These are phyloP conservation scores for Fusarium vanettenii DNA, from an alignment of 2,329 filamentous ascomycete species.

Conservation along the genomic window DNA sequence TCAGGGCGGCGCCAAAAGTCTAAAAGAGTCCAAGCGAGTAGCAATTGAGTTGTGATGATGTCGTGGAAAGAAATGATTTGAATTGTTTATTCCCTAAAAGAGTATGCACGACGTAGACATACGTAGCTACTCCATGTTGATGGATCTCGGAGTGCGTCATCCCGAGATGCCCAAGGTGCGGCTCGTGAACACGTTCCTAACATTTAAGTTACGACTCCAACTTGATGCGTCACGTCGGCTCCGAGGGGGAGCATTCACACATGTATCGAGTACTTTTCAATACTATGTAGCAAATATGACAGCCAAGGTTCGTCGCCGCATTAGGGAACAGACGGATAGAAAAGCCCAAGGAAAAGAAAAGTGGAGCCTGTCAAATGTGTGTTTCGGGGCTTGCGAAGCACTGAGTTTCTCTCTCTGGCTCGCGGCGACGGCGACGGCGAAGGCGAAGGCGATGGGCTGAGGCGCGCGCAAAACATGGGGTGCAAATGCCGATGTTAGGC, in stretches of 20 bases:
- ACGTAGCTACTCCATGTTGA: neutral
- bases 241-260: neutral
- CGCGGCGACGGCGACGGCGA: constrained; percentile 23
- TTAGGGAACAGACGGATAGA: neutral
- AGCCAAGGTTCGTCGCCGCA: neutral
- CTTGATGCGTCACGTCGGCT: neutral
- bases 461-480: neutral
- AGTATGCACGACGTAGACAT: neutral
- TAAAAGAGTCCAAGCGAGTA: neutral
- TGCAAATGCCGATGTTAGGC: neutral
- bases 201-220: neutral
- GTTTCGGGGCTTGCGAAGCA: constrained; percentile 4
- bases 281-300: neutral
- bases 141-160: neutral
- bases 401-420: constrained; percentile 1
- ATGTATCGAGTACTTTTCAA: neutral
- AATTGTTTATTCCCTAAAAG: neutral
- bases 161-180: neutral
- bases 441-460: constrained; percentile 18
- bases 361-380: neutral
- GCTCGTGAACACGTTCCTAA: neutral
- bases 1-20: neutral
- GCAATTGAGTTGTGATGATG: neutral
- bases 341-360: neutral
- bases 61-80: neutral